Evolutionary conservation across 2,329 filamentous ascomycete genomes (phyloP), one percentile per base, ranked within the genome.

Genomic region (Calcarisporium arbuscula): DNA sequence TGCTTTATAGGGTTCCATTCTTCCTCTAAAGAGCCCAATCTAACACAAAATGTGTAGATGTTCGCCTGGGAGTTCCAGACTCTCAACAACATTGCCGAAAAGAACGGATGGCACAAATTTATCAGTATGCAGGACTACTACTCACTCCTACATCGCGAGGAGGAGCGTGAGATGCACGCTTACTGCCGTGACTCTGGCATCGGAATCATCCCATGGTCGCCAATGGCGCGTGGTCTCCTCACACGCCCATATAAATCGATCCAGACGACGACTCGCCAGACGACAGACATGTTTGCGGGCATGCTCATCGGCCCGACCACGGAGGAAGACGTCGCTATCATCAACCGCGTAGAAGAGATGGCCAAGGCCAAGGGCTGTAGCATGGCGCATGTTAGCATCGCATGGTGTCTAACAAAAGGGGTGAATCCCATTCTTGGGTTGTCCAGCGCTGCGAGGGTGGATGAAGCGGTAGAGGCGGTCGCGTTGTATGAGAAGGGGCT

Each of bases 371-470:
- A 67, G 38, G 65, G 60, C 1, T 70, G 70, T 57, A 72, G 66
- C 39, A 82, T 83, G 69, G 69, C 70, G 32, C 72, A 80, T 40
- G 72, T 85, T 15, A 70, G 75, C 0, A 64, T 80, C 32, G 79
- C 79, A 3, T 85, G 80, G 80, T 65, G 69, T 37, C 59, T 71
- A 46, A 64, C 67, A 38, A 62, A 66, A 19, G 67, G 69, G 3
- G 56, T 65, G 6, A 71, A 66, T 41, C 78, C 78, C 0, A 80
- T 82, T 44, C 63, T 82, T 35, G 78, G 79, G 0, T 65, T 82
- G 44, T 70, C 64, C 42, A 78, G 62, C 36, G 56, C 68, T 18
- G 61, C 66, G 39, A 60, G 78, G 14, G 70, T 83, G 33, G 74
- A 82, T 26, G 74, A 82, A 58, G 74, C 76, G 2, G 57, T 80